Evolutionary conservation across 768 basidiomycete genomes (phyloP).

Genomic region (Tylopilus rubrobrunneus): DNA sequence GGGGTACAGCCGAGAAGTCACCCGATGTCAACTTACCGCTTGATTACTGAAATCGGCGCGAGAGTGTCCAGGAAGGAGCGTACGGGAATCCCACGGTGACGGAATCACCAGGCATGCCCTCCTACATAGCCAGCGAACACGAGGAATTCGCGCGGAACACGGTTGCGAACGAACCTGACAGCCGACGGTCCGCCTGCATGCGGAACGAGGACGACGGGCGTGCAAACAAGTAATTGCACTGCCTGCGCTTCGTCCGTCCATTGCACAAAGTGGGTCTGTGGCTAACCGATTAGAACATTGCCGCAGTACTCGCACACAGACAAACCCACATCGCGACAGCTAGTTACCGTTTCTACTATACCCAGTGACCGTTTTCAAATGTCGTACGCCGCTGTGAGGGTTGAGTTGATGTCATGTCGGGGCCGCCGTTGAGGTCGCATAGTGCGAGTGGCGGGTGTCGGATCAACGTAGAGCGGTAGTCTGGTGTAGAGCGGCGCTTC

Average conservation of each 20-base stretch:
- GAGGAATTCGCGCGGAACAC: constrained; percentile 22
- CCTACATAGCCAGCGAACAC: constrained; percentile 7
- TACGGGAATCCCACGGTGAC: constrained; percentile 12
- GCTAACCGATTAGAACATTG: constrained; percentile 1
- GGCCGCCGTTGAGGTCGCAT: no score
- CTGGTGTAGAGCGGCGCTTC: no score
- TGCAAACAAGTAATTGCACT: constrained; percentile 7
- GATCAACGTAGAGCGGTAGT: background rate
- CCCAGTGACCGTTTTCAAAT: background rate
- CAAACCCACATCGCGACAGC: background rate
- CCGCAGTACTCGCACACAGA: constrained; percentile 5
- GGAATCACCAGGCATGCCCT: constrained; percentile 13
- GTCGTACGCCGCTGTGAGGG: background rate
- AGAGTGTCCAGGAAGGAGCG: background rate
- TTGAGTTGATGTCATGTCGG: background rate
- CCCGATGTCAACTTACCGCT: constrained; percentile 12
- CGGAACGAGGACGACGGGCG: background rate
- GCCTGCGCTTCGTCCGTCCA: constrained; percentile 1
- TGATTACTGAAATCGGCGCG: constrained; percentile 20
- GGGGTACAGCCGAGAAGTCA: constrained; percentile 14
- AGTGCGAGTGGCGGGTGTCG: background rate
- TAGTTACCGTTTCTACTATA: constrained; percentile 1
- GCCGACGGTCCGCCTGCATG: constrained; percentile 5
- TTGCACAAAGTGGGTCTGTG: background rate
- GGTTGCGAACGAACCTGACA: constrained; percentile 9